Percentiles rank a stretch among this genome's conserved stretches.
Evolutionary conservation across 208 protist genomes (phyloP).

Genomic region (Willaertia magna): DNA sequence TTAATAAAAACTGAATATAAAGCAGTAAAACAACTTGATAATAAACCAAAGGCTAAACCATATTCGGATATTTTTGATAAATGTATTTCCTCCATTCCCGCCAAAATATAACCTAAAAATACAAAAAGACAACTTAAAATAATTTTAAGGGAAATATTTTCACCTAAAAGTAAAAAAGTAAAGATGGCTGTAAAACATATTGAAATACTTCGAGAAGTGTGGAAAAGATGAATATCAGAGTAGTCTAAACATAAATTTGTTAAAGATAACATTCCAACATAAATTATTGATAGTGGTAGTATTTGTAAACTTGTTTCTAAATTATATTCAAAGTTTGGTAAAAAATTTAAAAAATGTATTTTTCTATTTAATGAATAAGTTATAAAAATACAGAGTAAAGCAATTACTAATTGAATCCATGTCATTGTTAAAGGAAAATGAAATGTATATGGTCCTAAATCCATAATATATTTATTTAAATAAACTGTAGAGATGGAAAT

Average conservation of each 20-base stretch:
- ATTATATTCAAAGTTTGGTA: constrained; percentile 30
- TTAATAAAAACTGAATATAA: not conserved
- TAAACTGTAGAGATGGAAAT: not conserved
- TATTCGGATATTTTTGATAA: not conserved
- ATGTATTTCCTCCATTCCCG: constrained; percentile 24
- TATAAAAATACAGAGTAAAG: not conserved
- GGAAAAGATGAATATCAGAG: constrained; percentile 47
- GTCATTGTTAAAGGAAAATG: constrained; percentile 17
- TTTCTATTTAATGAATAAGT: not conserved
- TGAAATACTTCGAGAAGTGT: constrained; percentile 42
- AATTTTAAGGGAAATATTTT: constrained; percentile 22
- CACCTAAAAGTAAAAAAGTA: constrained; percentile 34
- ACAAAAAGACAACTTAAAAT: constrained; percentile 32
- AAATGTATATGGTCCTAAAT: not conserved
- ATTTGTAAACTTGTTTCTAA: constrained; percentile 22
- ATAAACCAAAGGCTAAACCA: constrained; percentile 7
- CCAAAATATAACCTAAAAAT: constrained; percentile 43
- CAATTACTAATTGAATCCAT: constrained; percentile 16
- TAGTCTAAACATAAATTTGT: constrained; percentile 60
- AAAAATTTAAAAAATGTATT: not conserved
- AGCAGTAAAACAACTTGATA: not conserved
- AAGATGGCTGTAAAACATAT: constrained; percentile 48
- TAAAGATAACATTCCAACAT: constrained; percentile 45
- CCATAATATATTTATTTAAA: not conserved
- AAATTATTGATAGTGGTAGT: constrained; percentile 38